A percentile compares a stretch with the other conserved stretches of the same genome.
phyloP scores from a whole-genome alignment of 2,329 filamentous ascomycete genomes.

The Penicillium aurantiogriseum region DNA sequence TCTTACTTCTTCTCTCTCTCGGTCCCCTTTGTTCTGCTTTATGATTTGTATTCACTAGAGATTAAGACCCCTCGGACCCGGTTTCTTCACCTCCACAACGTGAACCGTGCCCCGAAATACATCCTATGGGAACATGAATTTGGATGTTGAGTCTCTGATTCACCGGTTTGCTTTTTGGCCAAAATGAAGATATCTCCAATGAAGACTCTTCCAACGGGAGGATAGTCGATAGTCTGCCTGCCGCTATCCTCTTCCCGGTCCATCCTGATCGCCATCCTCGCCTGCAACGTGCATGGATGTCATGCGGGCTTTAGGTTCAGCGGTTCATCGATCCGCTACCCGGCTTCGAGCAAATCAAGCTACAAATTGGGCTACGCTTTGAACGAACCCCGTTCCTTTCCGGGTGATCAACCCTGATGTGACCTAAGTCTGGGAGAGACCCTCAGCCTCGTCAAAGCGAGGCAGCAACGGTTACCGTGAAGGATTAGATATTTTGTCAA shows the following conservation, averaged over 20 bases:
- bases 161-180: slow-evolving; percentile 1
- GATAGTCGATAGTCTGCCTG: slow-evolving; percentile 4
- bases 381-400: slow-evolving; percentile 12
- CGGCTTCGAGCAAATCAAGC: slow-evolving; percentile 25
- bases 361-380: slow-evolving; percentile 1
- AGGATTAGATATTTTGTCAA: slow-evolving; percentile 12
- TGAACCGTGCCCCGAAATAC: neutral
- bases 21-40: neutral
- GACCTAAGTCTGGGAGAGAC: slow-evolving; percentile 1
- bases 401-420: slow-evolving; percentile 21
- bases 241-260: slow-evolving; percentile 20
- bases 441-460: slow-evolving; percentile 1
- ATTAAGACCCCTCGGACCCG: slow-evolving; percentile 2
- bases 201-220: neutral
- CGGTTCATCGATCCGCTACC: slow-evolving; percentile 36
- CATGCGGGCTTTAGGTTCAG: slow-evolving; percentile 37
- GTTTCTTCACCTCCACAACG: slow-evolving; percentile 3
- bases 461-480: slow-evolving; percentile 11
- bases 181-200: neutral
- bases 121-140: neutral
- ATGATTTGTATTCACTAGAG: slow-evolving; percentile 2
- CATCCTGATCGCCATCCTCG: slow-evolving; percentile 21
- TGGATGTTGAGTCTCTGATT: neutral
- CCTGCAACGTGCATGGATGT: slow-evolving; percentile 25
- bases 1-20: neutral